phyloP scores from a whole-genome alignment of 208 protist species.

The Borovskyia barvae region DNA sequence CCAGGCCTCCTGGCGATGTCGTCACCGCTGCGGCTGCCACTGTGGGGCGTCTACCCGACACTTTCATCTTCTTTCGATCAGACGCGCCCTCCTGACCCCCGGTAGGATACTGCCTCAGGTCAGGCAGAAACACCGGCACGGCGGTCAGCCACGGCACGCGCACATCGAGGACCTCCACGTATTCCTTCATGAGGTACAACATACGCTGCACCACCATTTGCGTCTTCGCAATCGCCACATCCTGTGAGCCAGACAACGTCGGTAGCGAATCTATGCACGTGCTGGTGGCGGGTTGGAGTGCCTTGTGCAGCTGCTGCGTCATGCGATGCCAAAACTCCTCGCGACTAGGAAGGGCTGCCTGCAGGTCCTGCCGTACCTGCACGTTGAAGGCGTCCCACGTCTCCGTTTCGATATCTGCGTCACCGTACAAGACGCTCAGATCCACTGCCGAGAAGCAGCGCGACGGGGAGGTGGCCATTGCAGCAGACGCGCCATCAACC shows the following conservation, averaged over 20 bases:
- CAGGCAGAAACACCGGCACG: conserved; percentile 57
- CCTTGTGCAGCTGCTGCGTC: conserved; percentile 84
- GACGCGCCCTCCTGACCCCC: not conserved
- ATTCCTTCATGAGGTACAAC: conserved; percentile 74
- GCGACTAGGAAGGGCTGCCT: conserved; percentile 62
- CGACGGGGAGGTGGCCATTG: not conserved
- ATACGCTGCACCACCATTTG: conserved; percentile 76
- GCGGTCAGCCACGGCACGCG: conserved; percentile 79
- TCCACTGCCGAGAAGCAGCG: conserved; percentile 3
- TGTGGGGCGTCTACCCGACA: not conserved
- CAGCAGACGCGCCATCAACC: not conserved
- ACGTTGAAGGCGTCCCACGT: conserved; percentile 75
- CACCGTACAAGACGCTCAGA: conserved; percentile 17
- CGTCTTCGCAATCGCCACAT: conserved; percentile 28
- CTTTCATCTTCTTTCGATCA: not conserved
- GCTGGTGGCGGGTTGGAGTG: conserved; percentile 18
- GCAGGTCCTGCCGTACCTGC: conserved; percentile 57
- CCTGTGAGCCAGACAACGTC: not conserved
- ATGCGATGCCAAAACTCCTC: conserved; percentile 93
- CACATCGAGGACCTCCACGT: conserved; percentile 76
- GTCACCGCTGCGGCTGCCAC: not conserved
- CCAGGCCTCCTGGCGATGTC: not conserved
- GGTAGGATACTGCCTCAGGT: conserved; percentile 16
- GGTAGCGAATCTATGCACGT: not conserved
- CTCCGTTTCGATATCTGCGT: conserved; percentile 24